phyloP scores from a whole-genome alignment of 1,284 basidiomycete genomes.

The Leccinum cinnamomeum region DNA sequence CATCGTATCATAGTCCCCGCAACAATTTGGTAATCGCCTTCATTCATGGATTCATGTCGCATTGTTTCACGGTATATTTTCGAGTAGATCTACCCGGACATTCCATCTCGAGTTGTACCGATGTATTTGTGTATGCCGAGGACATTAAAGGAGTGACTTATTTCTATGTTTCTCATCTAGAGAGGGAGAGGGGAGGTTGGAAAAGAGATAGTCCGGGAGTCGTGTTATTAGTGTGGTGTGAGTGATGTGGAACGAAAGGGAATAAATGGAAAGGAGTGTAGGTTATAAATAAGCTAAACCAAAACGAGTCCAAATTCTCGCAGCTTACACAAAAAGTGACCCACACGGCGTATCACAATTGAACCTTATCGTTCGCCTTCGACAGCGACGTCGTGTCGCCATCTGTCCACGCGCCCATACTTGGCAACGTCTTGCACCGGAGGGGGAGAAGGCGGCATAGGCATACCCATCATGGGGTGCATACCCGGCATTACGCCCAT shows the following conservation, averaged over 20 bases:
- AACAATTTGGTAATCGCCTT: slow-evolving; percentile 28
- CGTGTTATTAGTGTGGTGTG: slow-evolving; percentile 6
- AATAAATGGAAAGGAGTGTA: neutral
- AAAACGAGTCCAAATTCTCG: slow-evolving; percentile 13
- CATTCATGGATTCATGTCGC: slow-evolving; percentile 37
- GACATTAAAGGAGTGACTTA: slow-evolving; percentile 39
- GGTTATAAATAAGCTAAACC: slow-evolving; percentile 11
- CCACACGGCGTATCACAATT: slow-evolving; percentile 7
- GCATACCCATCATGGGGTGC: slow-evolving; percentile 49
- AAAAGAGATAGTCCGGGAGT: neutral
- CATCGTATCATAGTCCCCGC: slow-evolving; percentile 32
- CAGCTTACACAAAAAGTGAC: slow-evolving; percentile 8
- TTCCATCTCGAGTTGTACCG: slow-evolving; percentile 33
- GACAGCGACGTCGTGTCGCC: slow-evolving; percentile 74
- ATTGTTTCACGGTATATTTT: slow-evolving; percentile 38
- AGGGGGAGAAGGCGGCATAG: slow-evolving; percentile 57
- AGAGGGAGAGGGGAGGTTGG: neutral
- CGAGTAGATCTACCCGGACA: slow-evolving; percentile 38
- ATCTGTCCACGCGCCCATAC: slow-evolving; percentile 69
- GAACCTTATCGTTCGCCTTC: slow-evolving; percentile 48
- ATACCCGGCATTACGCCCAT: slow-evolving; percentile 32
- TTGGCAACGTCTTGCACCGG: slow-evolving; percentile 63
- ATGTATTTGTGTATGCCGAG: slow-evolving; percentile 38
- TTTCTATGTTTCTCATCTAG: slow-evolving; percentile 21
- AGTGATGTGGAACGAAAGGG: slow-evolving; percentile 4